Evolutionary conservation across 192 early-diverging fungal species (phyloP), one percentile per base, ranked within the genome.

Genomic region (Rhizophagus sp.): DNA sequence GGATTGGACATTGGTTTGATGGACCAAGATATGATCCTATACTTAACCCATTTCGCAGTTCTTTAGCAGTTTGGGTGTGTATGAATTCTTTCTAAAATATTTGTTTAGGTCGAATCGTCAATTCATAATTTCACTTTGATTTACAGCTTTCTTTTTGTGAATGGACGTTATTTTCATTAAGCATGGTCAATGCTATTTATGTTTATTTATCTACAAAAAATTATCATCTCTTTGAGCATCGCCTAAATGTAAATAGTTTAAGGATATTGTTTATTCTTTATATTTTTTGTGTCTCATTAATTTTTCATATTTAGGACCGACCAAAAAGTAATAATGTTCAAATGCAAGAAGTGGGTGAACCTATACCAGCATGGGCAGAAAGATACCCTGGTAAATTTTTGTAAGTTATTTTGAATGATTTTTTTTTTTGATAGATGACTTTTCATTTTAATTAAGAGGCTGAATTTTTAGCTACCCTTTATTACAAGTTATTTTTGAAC

Each of bases 1-100:
- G 81, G 17, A 39, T 85, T 34, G 80, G 84, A 50, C 82, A 81
- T 61, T 82, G 84, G 84, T 75, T 85, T 11, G 81, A 84, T 67
- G 79, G 73, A 9, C 49, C 74, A 5, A 78, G 73, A 11, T 81
- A 82, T 57, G 64, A 73, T 19, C 84, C 84, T 41, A n/a, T 72
- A 44, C 25, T 82, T 15, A 30, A 70, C 9, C 68, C 68, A 2
- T 9, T 22, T 39, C 8, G 15, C 4, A n/a, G 17, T 70, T 22
- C 68, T 17, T 70, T 70, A n/a, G 34, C 15, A 34, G 8, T 70
- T 70, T 39, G 36, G 36, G 68, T 70, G 44, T 39, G 68, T 65
- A 57, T 47, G 44, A 2, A 19, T 57, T 19, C 12, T 24, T 25
- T 11, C 17, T 25, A 70, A 70, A 70, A 8, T 70, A 39, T 24